Conservation (phyloP, 805 yeast genomes). For the Pichia occidentalis region DNA sequence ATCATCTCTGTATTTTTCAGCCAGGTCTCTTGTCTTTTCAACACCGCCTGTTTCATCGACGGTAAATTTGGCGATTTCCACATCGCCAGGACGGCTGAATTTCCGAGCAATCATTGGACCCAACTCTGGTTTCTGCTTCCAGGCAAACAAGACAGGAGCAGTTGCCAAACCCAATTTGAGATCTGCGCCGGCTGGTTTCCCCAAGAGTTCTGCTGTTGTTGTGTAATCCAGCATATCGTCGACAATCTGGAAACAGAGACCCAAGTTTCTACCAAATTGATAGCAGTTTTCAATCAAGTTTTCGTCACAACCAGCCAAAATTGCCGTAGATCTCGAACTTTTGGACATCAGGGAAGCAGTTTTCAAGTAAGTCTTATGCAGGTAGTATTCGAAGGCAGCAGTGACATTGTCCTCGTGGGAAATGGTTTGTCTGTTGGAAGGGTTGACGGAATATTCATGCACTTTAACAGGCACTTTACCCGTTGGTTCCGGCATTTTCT, state of each 20-base stretch:
- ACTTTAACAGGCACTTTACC: constrained; percentile 56
- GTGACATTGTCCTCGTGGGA: constrained; percentile 61
- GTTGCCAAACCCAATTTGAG: constrained; percentile 91
- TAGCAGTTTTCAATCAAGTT: constrained; percentile 78
- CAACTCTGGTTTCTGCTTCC: constrained; percentile 80
- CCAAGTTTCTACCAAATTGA: constrained; percentile 87
- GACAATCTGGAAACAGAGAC: constrained; percentile 91
- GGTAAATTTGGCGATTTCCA: constrained; percentile 69
- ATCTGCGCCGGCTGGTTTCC: constrained; percentile 96
- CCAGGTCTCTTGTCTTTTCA: constrained; percentile 66
- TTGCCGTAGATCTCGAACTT: constrained; percentile 88
- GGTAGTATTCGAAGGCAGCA: constrained; percentile 91
- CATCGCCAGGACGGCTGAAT: constrained; percentile 75
- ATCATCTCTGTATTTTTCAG: constrained; percentile 66
- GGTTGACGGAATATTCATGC: constrained; percentile 48
- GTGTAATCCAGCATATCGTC: constrained; percentile 96
- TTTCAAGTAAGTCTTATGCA: constrained; percentile 91
- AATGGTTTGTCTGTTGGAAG: constrained; percentile 19
- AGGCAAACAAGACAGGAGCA: constrained; percentile 91
- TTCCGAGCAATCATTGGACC: constrained; percentile 82
- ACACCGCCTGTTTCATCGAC: constrained; percentile 72
- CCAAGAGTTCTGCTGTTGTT: constrained; percentile 73
- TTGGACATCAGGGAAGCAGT: constrained; percentile 94
- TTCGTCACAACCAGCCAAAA: constrained; percentile 76
- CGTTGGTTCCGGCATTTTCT: constrained; percentile 48